phyloP scores from a whole-genome alignment of 164 flowering plant species.

The Vitis cinerea region DNA sequence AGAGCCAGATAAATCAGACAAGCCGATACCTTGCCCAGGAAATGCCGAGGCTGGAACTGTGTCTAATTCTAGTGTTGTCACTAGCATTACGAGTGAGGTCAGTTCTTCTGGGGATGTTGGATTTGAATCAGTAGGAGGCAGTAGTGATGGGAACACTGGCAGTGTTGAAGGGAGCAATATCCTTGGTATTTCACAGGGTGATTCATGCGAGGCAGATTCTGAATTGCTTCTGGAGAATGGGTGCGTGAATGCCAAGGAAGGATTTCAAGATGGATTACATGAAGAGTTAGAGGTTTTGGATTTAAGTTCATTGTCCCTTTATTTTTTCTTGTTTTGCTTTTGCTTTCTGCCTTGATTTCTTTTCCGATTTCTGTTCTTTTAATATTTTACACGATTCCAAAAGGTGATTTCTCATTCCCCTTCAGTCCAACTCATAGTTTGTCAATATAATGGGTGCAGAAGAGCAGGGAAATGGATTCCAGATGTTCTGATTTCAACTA shows the following conservation, averaged over 20 bases:
- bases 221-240: conserved; percentile 29
- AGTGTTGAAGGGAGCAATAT: conserved; percentile 28
- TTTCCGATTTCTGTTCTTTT: neutral
- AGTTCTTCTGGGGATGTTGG: conserved; percentile 27
- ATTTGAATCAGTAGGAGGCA: conserved; percentile 21
- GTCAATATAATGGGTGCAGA: neutral
- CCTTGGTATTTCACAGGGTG: conserved; percentile 25
- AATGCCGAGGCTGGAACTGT: conserved; percentile 15
- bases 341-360: neutral
- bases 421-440: neutral
- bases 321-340: neutral
- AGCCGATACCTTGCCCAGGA: neutral
- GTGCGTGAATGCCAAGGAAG: conserved; percentile 10
- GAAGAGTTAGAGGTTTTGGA: conserved; percentile 57
- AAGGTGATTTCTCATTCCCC: neutral
- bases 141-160: conserved; percentile 20
- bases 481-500: too few relatives aligned
- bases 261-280: conserved; percentile 27
- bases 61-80: conserved; percentile 17
- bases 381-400: neutral
- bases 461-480: neutral
- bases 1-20: neutral
- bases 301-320: conserved; percentile 12
- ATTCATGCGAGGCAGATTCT: conserved; percentile 28
- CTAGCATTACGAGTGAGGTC: conserved; percentile 24